Evolutionary conservation across 1,284 basidiomycete genomes (phyloP), one percentile per base, ranked within the genome.

Genomic region (Trichosporon asahii): DNA sequence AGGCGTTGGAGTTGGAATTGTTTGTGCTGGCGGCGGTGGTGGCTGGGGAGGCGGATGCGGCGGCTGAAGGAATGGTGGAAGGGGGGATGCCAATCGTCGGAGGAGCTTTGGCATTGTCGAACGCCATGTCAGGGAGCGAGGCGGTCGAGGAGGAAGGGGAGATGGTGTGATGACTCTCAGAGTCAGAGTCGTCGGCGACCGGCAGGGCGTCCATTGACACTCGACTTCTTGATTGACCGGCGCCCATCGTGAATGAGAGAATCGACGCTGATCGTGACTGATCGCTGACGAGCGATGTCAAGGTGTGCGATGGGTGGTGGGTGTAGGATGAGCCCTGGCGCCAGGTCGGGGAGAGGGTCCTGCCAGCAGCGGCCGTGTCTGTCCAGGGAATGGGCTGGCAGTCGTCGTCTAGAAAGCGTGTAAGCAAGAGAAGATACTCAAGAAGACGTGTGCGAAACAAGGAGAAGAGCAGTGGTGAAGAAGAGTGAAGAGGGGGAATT

Each of bases 151-250:
- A 73, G 9, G 72, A 64, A 9, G 70, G 70, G 3, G 72, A 64
- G 21, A 68, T 64, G 8, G 69, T 69, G 66, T 67, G 33, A 25
- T 67, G 66, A 21, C 49, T 46, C 12, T 23, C 21, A 33, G 65
- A 40, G n/a, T 69, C 44, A 11, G n/a, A 27, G 35, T 66, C 65
- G 49, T 64, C 68, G 21, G 68, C 69, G n/a, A 44, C 67, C 4
- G 68, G 72, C 21, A 71, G 64, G 27, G 72, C 72, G 35, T 73
- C 72, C 70, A 73, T 71, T 0, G 72, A 73, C 2, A 73, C 72
- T 14, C 72, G 66, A 33, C 68, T 69, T n/a, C 72, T 68, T 12
- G 72, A 73, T 11, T 69, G 66, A 2, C 15, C 55, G 6, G 25
- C 64, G 23, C 23, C 29, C 55, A 69, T 66, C 2, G 53, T 44